Evolutionary conservation across 352 stramenopile genomes (phyloP).

Genomic region (Globisporangium emineosum): DNA sequence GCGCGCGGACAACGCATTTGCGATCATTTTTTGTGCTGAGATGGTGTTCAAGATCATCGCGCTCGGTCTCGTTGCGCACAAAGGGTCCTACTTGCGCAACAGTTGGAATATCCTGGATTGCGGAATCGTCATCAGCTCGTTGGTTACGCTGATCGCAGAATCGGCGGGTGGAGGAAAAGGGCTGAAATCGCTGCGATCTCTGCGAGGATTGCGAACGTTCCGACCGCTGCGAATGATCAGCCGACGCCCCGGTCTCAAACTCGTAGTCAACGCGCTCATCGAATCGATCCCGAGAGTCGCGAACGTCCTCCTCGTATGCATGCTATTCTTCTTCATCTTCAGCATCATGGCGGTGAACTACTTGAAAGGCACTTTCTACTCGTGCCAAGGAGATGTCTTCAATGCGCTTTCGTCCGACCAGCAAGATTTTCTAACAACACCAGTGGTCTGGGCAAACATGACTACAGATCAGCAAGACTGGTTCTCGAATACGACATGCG

Average conservation of each 20-base stretch:
- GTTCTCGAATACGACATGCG: slow-evolving; percentile 52
- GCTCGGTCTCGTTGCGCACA: slow-evolving; percentile 65
- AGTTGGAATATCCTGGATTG: slow-evolving; percentile 91
- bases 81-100: slow-evolving; percentile 75
- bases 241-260: slow-evolving; percentile 73
- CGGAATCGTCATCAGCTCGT: slow-evolving; percentile 81
- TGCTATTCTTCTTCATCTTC: slow-evolving; percentile 95
- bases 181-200: slow-evolving; percentile 76
- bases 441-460: slow-evolving; percentile 34
- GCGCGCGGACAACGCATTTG: slow-evolving; percentile 71
- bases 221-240: slow-evolving; percentile 91
- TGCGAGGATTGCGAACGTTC: slow-evolving; percentile 85
- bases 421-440: slow-evolving; percentile 42
- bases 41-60: slow-evolving; percentile 90
- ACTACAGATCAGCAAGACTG: slow-evolving; percentile 34
- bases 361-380: slow-evolving; percentile 89
- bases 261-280: slow-evolving; percentile 91
- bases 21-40: slow-evolving; percentile 82
- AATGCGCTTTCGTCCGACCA: slow-evolving; percentile 34
- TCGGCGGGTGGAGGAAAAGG: slow-evolving; percentile 34
- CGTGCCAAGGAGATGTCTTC: slow-evolving; percentile 72
- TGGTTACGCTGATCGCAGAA: slow-evolving; percentile 64
- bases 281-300: slow-evolving; percentile 86
- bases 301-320: slow-evolving; percentile 89
- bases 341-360: slow-evolving; percentile 94